Base-by-base conservation (phyloP, 345 rosid species). In the Litchi chinensis region DNA sequence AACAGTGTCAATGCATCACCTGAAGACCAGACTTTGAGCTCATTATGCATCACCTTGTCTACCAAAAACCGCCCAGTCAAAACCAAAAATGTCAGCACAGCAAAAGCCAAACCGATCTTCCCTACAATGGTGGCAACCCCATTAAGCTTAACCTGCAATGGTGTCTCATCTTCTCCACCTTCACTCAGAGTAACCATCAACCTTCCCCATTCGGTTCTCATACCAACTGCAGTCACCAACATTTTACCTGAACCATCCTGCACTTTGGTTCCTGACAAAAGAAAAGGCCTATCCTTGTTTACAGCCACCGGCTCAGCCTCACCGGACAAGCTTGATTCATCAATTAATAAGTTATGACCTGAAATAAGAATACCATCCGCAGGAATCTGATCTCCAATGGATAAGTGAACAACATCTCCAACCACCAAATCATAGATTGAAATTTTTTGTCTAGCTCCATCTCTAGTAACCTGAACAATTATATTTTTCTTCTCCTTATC, bases 131-230 rank as follows among this genome's bases (percentile, higher is more conserved):
- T 86, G 15, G 95, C 88, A 76, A 93, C 91, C 50, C 88, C 92
- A 65, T 93, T 86, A 60, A 91, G 91, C 80, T 90, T 86, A 80
- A 86, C 89, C 77, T 92, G 95, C 57, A 93, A 50, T 6, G 95
- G 97, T 10, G 97, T 91, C 74, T 87, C 88, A 66, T 93, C 93
- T 50, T 81, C 86, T 12, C 87, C 87, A 21, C 89, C 89, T 15
- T 84, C 87, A 78, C 83, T 79, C 74, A 89, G 80, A 62, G 90
- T 87, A 70, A 85, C 87, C 93, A 92, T 90, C 85, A 91, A 78
- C 78, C 88, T 85, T 57, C 93, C 98, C 96, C 93, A 91, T 70
- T 84, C 89, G 0, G 95, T 93, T 73, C 88, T 88, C 93, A 87
- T 92, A 21, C 97, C 98, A 65, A 92, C 95, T 2, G 90, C 24